phyloP scores from a whole-genome alignment of 2,329 filamentous ascomycete genomes.

The Talaromyces sp. region DNA sequence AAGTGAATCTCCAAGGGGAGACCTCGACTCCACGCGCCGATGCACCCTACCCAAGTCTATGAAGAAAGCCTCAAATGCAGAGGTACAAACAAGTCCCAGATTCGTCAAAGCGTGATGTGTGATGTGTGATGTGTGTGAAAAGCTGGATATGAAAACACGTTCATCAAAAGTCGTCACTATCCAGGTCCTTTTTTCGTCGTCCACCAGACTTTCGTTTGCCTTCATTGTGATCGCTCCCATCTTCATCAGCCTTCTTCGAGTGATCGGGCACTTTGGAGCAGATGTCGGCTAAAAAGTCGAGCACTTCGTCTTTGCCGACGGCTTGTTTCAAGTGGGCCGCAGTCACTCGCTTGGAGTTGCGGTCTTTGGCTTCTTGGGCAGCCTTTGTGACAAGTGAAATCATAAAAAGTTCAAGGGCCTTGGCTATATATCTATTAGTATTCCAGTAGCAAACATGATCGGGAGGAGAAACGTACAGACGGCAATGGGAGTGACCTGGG shows the following conservation, averaged over 20 bases:
- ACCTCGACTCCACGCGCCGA: background rate
- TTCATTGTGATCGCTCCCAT: conserved; percentile 31
- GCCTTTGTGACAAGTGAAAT: conserved; percentile 86
- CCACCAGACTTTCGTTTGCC: conserved; percentile 39
- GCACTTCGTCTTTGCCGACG: conserved; percentile 80
- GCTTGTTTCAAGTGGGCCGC: conserved; percentile 89
- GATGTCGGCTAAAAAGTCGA: conserved; percentile 90
- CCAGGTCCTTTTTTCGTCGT: conserved; percentile 45
- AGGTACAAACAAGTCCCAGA: background rate
- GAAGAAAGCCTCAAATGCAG: background rate
- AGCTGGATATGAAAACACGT: background rate
- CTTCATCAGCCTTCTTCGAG: conserved; percentile 44
- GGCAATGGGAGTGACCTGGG: conserved; percentile 93
- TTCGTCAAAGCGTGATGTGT: background rate
- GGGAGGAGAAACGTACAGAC: conserved; percentile 55
- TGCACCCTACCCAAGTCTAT: conserved; percentile 2
- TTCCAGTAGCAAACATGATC: background rate
- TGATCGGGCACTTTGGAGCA: conserved; percentile 75
- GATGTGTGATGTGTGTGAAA: background rate
- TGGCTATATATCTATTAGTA: conserved; percentile 49
- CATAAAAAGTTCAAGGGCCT: conserved; percentile 97
- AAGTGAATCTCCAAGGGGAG: background rate
- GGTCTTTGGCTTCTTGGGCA: conserved; percentile 73
- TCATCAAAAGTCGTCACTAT: conserved; percentile 21
- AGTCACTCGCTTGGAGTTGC: conserved; percentile 83